Conservation (phyloP, 208 protist species). For the Trypanosoma melophagium region DNA sequence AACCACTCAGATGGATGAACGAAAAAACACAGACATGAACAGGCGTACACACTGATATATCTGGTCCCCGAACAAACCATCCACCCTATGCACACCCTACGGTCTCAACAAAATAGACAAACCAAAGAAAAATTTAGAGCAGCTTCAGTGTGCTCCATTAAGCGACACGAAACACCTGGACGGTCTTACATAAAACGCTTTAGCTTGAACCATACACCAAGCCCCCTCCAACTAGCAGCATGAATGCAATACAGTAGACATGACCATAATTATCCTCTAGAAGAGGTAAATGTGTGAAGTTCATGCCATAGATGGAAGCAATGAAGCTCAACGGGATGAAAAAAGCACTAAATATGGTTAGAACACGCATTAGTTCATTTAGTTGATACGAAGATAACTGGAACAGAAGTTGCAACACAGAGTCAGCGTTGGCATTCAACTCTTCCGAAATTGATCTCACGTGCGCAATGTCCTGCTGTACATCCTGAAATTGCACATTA, state of each 20-base stretch:
- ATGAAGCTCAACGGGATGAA: conserved; percentile 88
- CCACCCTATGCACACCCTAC: no score
- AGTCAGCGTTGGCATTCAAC: conserved; percentile 70
- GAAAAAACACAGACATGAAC: no score
- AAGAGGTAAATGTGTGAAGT: conserved; percentile 73
- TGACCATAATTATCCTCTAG: conserved; percentile 48
- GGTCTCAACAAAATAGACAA: no score
- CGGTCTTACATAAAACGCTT: conserved; percentile 53
- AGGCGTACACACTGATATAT: no score
- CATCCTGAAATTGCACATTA: conserved; percentile 69
- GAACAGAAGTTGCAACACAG: conserved; percentile 74
- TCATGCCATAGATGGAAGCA: conserved; percentile 84
- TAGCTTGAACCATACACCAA: conserved; percentile 66
- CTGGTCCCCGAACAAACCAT: no score
- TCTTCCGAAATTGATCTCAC: conserved; percentile 69
- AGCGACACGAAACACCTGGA: no score
- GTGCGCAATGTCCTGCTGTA: conserved; percentile 71
- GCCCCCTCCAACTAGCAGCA: conserved; percentile 45
- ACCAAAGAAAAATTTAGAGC: no score
- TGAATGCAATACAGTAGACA: conserved; percentile 58
- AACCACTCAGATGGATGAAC: no score
- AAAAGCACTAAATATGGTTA: conserved; percentile 84
- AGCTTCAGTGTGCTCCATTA: no score
- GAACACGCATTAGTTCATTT: conserved; percentile 85
- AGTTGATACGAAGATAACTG: conserved; percentile 84